Conservation (phyloP, 768 basidiomycete genomes). For the Nidula microcarpa region DNA sequence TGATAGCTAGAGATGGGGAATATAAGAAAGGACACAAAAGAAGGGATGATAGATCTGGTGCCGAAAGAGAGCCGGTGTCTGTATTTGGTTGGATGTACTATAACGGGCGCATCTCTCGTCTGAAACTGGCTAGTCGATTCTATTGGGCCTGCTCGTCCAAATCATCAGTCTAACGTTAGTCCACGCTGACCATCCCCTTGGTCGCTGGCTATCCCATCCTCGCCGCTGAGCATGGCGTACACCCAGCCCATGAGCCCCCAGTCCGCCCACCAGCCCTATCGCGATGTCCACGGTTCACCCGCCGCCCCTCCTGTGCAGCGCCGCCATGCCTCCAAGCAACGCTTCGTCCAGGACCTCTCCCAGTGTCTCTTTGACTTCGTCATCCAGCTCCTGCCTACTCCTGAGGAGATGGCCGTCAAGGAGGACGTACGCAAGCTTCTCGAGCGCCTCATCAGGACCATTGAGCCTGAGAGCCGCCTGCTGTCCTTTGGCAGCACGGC, state of each 20-base stretch:
- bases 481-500: constrained; percentile 96
- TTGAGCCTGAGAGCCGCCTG: constrained; percentile 88
- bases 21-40: no score
- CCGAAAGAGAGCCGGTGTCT: no score
- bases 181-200: no score
- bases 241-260: constrained; percentile 36
- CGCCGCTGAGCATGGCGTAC: constrained; percentile 30
- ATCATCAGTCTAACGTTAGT: no score
- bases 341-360: constrained; percentile 78
- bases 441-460: constrained; percentile 91
- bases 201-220: background rate
- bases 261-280: constrained; percentile 28
- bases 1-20: no score
- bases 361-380: constrained; percentile 93
- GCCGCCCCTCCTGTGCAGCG: constrained; percentile 30
- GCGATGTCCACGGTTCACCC: constrained; percentile 22
- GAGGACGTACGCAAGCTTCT: constrained; percentile 94
- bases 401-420: constrained; percentile 90
- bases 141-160: no score
- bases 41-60: no score
- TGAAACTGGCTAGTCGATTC: no score
- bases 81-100: no score
- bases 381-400: constrained; percentile 84
- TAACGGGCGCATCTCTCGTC: no score
- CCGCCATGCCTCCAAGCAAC: constrained; percentile 47